These are phyloP conservation scores for Aureobasidium sp. DNA, from an alignment of 2,329 filamentous ascomycete genomes.

Conservation along the genomic window DNA sequence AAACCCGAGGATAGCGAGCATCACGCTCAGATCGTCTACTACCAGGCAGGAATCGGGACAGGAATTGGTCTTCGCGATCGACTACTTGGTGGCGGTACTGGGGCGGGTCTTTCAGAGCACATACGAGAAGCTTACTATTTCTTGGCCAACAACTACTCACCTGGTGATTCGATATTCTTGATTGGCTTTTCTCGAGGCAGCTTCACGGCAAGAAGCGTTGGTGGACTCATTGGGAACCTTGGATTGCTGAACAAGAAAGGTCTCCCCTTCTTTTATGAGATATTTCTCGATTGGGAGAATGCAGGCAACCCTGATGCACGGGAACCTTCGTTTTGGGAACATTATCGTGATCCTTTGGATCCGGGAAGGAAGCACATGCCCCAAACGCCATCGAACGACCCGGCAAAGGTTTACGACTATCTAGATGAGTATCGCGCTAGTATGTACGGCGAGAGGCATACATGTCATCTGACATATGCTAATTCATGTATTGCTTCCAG, in stretches of 20 bases:
- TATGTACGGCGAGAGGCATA: background rate
- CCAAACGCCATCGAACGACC: slow-evolving; percentile 7
- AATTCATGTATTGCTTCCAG: background rate
- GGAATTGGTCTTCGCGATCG: slow-evolving; percentile 25
- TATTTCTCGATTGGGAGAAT: slow-evolving; percentile 24
- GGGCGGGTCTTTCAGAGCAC: slow-evolving; percentile 29
- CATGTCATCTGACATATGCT: background rate
- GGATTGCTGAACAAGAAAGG: slow-evolving; percentile 29
- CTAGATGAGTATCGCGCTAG: slow-evolving; percentile 14
- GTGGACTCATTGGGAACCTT: slow-evolving; percentile 32
- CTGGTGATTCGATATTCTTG: slow-evolving; percentile 34
- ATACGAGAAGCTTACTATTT: slow-evolving; percentile 55
- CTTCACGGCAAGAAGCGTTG: slow-evolving; percentile 33
- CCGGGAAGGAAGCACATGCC: background rate
- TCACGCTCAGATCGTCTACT: slow-evolving; percentile 30
- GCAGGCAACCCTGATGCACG: slow-evolving; percentile 12
- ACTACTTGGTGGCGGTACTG: slow-evolving; percentile 25
- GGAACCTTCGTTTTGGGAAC: slow-evolving; percentile 10
- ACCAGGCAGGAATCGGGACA: slow-evolving; percentile 29
- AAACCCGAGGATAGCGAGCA: slow-evolving; percentile 24
- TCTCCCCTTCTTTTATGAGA: slow-evolving; percentile 18
- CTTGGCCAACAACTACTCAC: slow-evolving; percentile 49
- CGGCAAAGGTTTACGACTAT: slow-evolving; percentile 8
- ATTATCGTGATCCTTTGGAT: slow-evolving; percentile 11
- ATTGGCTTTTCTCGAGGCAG: slow-evolving; percentile 36